Base-by-base conservation (phyloP, 768 basidiomycete species). In the Chlorophyllum brunneum region DNA sequence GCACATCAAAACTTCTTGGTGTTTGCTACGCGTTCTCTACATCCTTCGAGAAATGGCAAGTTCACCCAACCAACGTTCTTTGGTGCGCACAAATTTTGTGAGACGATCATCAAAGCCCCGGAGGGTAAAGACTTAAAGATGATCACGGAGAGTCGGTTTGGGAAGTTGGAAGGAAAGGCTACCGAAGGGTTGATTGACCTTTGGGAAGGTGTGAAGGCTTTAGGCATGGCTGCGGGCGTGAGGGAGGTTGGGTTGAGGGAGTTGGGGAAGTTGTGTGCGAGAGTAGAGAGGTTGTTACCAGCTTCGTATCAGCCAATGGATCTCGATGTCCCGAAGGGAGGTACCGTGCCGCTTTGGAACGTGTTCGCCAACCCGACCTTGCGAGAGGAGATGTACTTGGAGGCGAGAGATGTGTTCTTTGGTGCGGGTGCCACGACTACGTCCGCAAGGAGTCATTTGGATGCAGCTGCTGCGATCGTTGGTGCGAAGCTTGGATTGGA, bases 381-480 rank as follows among this genome's bases (percentile, higher is more conserved):
- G 1, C 83, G 93, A 36, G 95, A 98, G 66, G 92, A 94, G 47
- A 82, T 98, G 26, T 94, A 86, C 60, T 73, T 92, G 36, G 90
- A 94, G 62, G 90, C 91, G 0, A 78, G 87, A 16, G 97, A 98
- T 64, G 81, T 95, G 20, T 98, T 99, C 70, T 92, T 97, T 58
- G 91, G 92, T 31, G 77, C 83, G 22, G 80, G 82, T 13, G 67
- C 72, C 4, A 72, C 77, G 43, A 85, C 82, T 1, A 56, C 75
- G 1, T 65, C 79, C 7, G 77, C 81, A 40, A 79, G 70, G 43
- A 67, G 71, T 4, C 79, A 83, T 56, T 56, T 70, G 13, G 72
- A 77, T 5, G 67, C 69, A 2, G 71, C 92, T 46, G 76, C 83
- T 2, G 45, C 65, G 2, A 64, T 81, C 20, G 69, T 91, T 36